Evolutionary conservation across 2,329 filamentous ascomycete species (phyloP), one percentile per base, ranked within the genome.

Genomic region (Chrysoporthe cubensis): DNA sequence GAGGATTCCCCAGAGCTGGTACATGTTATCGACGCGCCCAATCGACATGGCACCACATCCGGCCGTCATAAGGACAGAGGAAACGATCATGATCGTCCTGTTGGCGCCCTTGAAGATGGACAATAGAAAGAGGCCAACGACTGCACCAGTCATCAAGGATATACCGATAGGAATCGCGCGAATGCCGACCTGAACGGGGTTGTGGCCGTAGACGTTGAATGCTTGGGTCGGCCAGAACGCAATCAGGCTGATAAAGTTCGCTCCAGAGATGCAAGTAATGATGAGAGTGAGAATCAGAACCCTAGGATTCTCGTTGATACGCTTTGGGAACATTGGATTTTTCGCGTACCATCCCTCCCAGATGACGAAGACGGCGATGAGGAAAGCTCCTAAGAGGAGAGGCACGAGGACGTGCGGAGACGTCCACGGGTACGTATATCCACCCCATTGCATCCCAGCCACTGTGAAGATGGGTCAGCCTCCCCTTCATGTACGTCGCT

Each of bases 111-210:
- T 57, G 71, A 87, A 83, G 8, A 85, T 75, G 32, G 85, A 86
- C 34, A 91, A 80, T 2, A 90, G 78, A 69, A 82, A 80, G 1
- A 91, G 80, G 2, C 86, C 84, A 70, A 90, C 80, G 65, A 84
- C 83, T 34, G 88, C 88, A 14, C 90, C 90, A 44, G 77, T 78
- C 44, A 91, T 81, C 73, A 91, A 89, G 34, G 84, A 84, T 69
- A 91, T 87, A 1, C 87, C 88, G 70, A 91, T 83, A 1, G 89
- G 89, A 6, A 92, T 76, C 52, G 87, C 87, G 67, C 89, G 84
- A 67, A 91, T 78, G n/a, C 90, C 90, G 65, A 91, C 84, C 32
- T 81, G 83, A 21, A 89, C 76, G 0, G 88, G 88, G 70, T 90
- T 86, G 71, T 91, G 86, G 7, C 87, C 87, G 73, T 90, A 90